Evolutionary conservation across 2,329 filamentous ascomycete genomes (phyloP), one percentile per base, ranked within the genome.

Genomic region (Cryphonectria parasitica): DNA sequence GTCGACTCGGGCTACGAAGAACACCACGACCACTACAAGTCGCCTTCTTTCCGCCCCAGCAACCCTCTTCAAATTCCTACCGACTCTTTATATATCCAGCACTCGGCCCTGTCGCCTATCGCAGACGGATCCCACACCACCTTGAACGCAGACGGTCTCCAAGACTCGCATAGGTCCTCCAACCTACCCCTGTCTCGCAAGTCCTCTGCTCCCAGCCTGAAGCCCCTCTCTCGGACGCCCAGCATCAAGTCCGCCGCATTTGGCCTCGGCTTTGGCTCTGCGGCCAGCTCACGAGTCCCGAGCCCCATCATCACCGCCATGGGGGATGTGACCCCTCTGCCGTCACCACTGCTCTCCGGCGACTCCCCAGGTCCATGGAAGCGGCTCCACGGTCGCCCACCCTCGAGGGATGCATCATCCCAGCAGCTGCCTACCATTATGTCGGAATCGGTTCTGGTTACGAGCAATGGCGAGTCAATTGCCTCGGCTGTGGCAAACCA

Each of bases 261-360:
- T 25, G 79, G 82, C 61, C 84, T 82, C 76, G 82, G 82, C 72
- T 81, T 88, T 45, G 83, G 86, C 58, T 89, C 87, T 52, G 84
- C 89, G 1, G 86, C 91, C 17, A 91, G 87, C 75, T 94, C 91
- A 3, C 83, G 86, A 41, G 85, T 91, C n/a, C 88, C 91, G 8
- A 94, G 92, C 69, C 92, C 92, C 3, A 87, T 92, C 74, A 88
- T 94, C 68, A 87, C 89, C 71, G 91, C 92, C 62, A 91, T 94
- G 89, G 89, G 90, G 72, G 91, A 94, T 78, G 83, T 96, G 73
- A 95, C 93, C 3, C 92, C 92, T 69, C 82, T 96, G 45, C 92
- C 92, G 2, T 95, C 92, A 31, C 92, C 92, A 4, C 84, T 95
- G 62, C 85, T 91, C 75, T 85, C 85, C 5, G 83, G 83, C 73